Conservation (phyloP, 2,329 filamentous ascomycete genomes). For the Thielaviopsis musarum region DNA sequence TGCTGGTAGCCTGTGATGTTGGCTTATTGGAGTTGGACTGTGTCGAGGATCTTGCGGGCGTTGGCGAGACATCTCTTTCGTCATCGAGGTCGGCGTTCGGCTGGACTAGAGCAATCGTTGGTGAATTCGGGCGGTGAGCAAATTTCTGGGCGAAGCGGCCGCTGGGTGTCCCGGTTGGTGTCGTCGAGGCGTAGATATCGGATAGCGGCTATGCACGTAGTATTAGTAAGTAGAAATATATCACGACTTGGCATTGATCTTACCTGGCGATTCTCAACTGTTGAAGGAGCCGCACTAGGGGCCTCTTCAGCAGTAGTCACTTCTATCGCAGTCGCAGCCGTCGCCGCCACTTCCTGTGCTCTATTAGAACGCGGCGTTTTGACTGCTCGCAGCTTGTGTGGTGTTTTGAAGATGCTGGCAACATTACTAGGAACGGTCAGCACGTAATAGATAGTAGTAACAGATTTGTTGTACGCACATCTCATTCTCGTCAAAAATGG, state of each 20-base stretch:
- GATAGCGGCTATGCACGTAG: conserved; percentile 34
- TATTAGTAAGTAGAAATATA: neutral
- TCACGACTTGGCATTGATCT: neutral
- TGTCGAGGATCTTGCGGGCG: conserved; percentile 1
- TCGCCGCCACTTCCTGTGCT: conserved; percentile 32
- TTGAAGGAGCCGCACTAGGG: neutral
- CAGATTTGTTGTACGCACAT: conserved; percentile 38
- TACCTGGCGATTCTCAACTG: neutral
- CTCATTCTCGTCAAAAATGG: conserved; percentile 75
- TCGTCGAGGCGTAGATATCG: conserved; percentile 36
- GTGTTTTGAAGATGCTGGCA: conserved; percentile 89
- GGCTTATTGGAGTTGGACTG: neutral
- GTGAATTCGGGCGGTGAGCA: conserved; percentile 31
- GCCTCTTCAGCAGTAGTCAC: conserved; percentile 17
- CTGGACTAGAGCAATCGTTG: conserved; percentile 15
- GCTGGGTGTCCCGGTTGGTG: conserved; percentile 36
- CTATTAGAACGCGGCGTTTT: conserved; percentile 61
- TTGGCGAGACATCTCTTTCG: conserved; percentile 11
- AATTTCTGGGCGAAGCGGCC: conserved; percentile 32
- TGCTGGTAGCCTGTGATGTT: neutral
- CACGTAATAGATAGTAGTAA: neutral
- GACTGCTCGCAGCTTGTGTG: conserved; percentile 56
- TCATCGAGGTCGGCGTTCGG: neutral
- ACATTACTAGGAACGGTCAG: conserved; percentile 48
- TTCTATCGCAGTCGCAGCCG: conserved; percentile 12